Conservation (phyloP, 805 yeast species). For the Yarrowia alimentaria region DNA sequence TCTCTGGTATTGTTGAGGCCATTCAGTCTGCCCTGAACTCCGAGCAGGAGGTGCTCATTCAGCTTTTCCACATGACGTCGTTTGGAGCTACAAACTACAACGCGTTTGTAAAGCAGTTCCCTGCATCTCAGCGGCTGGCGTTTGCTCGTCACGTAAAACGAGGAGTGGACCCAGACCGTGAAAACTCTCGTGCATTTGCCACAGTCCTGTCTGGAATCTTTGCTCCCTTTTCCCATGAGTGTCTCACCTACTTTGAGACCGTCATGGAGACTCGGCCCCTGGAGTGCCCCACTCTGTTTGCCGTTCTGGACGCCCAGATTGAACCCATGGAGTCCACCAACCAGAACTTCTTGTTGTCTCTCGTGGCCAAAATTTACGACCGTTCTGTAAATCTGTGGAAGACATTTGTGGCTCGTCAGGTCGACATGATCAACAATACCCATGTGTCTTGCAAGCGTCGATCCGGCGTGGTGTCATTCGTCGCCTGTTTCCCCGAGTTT, state of each 20-base stretch:
- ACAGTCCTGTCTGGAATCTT: constrained; percentile 50
- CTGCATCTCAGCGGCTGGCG: constrained; percentile 32
- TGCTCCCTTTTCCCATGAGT: constrained; percentile 39
- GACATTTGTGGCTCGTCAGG: constrained; percentile 56
- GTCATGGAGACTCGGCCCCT: constrained; percentile 43
- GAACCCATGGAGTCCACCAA: constrained; percentile 45
- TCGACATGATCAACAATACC: constrained; percentile 45
- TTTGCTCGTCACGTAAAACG: constrained; percentile 36
- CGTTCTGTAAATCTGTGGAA: constrained; percentile 57
- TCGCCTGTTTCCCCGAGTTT: constrained; percentile 50
- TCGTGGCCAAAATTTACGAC: constrained; percentile 52
- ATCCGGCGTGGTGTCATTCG: constrained; percentile 46
- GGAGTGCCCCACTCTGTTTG: constrained; percentile 46
- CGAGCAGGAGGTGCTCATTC: constrained; percentile 51
- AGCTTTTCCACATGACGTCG: constrained; percentile 49
- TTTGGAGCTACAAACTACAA: constrained; percentile 43
- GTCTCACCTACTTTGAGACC: constrained; percentile 39
- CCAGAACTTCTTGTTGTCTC: constrained; percentile 61
- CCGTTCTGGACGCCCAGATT: constrained; percentile 44
- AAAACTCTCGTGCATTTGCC: constrained; percentile 49
- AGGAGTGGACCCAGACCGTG: constrained; percentile 48
- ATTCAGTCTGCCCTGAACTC: constrained; percentile 21
- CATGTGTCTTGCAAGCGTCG: constrained; percentile 41
- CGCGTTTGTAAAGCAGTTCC: constrained; percentile 42
- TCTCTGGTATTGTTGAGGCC: constrained; percentile 25